Conservation (phyloP, 2,329 filamentous ascomycete species). For the Ophiocordyceps polyrhachis-furcata region DNA sequence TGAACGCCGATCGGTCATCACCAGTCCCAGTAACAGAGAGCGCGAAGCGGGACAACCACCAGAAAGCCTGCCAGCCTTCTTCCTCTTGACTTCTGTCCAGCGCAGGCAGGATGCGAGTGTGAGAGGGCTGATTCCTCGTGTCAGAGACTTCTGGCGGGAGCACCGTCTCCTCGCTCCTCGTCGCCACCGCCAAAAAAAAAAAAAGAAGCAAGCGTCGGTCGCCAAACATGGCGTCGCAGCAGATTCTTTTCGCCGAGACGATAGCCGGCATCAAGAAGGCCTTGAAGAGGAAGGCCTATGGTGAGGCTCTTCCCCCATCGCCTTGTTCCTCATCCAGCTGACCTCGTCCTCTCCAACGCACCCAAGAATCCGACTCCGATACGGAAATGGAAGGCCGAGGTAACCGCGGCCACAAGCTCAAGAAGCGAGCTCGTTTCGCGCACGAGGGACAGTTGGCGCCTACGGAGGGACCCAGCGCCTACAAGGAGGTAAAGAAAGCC, state of each 20-base stretch:
- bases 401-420: slow-evolving; percentile 64
- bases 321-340: slow-evolving; percentile 4
- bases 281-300: slow-evolving; percentile 43
- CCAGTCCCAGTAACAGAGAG: background rate
- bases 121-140: background rate
- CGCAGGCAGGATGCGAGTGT: no score
- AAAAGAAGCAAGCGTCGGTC: background rate
- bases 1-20: background rate
- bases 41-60: background rate
- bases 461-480: slow-evolving; percentile 45
- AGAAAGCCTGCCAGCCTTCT: no score
- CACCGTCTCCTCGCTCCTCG: background rate
- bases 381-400: slow-evolving; percentile 48
- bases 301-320: slow-evolving; percentile 11
- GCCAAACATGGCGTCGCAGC: slow-evolving; percentile 29
- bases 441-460: slow-evolving; percentile 51
- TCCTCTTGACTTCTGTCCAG: no score
- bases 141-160: background rate
- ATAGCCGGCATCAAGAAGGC: slow-evolving; percentile 51
- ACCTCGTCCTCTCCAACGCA: slow-evolving; percentile 4
- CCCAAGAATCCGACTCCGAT: slow-evolving; percentile 59
- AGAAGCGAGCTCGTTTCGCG: slow-evolving; percentile 54
- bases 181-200: background rate
- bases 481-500: slow-evolving; percentile 42
- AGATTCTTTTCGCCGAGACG: slow-evolving; percentile 45